Evolutionary conservation across 1,139 yeast species (phyloP), one percentile per base, ranked within the genome.

Genomic region (Citeromyces siamensis): DNA sequence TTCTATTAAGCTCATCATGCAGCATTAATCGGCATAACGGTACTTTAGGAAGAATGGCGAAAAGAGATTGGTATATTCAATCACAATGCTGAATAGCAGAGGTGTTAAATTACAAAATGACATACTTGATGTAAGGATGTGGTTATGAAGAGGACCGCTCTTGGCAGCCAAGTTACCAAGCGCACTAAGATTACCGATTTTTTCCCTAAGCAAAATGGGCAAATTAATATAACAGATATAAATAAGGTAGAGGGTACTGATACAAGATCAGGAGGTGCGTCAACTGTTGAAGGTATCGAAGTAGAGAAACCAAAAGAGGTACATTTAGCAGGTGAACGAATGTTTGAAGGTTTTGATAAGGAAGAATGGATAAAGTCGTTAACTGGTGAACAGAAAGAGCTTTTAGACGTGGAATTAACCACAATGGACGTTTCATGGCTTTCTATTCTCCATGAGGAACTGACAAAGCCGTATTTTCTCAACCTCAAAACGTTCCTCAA

Each of bases 401-500:
- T 88, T 6, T 64, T 90, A 3, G 58, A 68, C 23, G 63, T 83
- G 6, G 98, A 90, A 53, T 71, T 86, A 33, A 52, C 62, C 1
- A 69, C 83, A 0, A 58, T 90, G 44, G 90, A 84, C 46, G 70
- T 71, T 6, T 64, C 84, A 0, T 90, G 98, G 98, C 69, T 90
- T 18, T 67, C 69, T 2, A 66, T 69, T 7, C 64, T 90, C 13
- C 72, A 78, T 49, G 53, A 62, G 23, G 95, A 90, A 48, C 63
- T 90, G 39, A 79, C 83, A 21, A 83, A 86, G 54, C 93, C 94
- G 1, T 88, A 88, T 53, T 93, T 90, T 48, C 55, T 85, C n/a
- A 58, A 68, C 13, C 63, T 90, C 43, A 88, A 88, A 49, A 52
- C 55, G 46, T 85, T 78, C 49, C 59, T 85, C 7, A 42, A 41